Base-by-base conservation (phyloP, 805 yeast species). In the Saturnispora kantuleensis region DNA sequence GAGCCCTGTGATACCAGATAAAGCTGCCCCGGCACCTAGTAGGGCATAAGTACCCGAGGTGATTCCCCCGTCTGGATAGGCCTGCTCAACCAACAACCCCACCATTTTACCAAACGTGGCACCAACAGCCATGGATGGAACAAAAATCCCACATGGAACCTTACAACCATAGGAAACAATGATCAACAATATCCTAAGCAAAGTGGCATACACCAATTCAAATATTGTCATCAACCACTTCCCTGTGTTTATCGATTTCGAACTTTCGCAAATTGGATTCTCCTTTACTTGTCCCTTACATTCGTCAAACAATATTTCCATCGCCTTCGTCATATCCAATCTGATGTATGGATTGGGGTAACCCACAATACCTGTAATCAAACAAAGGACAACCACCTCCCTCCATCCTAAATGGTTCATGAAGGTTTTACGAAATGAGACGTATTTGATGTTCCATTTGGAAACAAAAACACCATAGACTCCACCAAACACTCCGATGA, bases 91-190 rank as follows among this genome's bases (percentile, higher is more conserved):
- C 5, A 83, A 48, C 8, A 87, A 65, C 4, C 98, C 97, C 10
- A 93, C 55, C 0, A 89, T 82, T 42, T 97, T 71, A 7, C 98
- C 98, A 62, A 86, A 84, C 0, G 95, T 77, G 0, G 97, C 97
- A 17, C 98, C 98, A 1, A 88, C 84, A 0, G 96, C 89, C 95
- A 93, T 86, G 1, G 96, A 84, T 2, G 98, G 98, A 44, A 93
- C 95, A 64, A 93, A 83, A 5, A 90, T 86, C 12, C 98, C 98
- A n/a, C 97, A 95, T 0, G 98, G 98, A 0, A 90, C 89, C 62
- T 83, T 87, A 50, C 88, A 80, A 2, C 96, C 96, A 60, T 94
- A 93, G 0, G 97, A 83, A 12, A 93, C 69, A 26, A 88, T 74
- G 26, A 93, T 85, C 41, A 93, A 69, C 0, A 71, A 50, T 66